Evolutionary conservation across 805 yeast species (phyloP).

Genomic region (Brettanomyces naardenensis): DNA sequence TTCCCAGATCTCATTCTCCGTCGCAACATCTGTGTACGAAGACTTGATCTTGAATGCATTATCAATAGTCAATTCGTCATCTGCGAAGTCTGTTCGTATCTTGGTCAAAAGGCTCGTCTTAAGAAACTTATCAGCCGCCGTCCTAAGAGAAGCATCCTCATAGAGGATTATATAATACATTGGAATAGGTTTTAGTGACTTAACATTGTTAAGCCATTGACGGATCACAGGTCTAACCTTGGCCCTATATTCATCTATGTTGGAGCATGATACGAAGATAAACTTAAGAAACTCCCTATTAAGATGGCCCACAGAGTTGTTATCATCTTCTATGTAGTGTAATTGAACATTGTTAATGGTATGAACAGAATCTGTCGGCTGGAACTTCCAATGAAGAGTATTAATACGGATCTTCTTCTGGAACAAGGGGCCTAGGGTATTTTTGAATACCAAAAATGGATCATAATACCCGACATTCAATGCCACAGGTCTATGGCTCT

Average conservation of each 20-base stretch:
- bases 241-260: slow-evolving; percentile 65
- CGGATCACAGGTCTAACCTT: slow-evolving; percentile 75
- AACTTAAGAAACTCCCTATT: slow-evolving; percentile 40
- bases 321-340: slow-evolving; percentile 49
- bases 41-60: slow-evolving; percentile 34
- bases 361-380: slow-evolving; percentile 43
- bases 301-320: slow-evolving; percentile 1
- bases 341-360: slow-evolving; percentile 56
- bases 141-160: slow-evolving; percentile 21
- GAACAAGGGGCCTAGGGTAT: slow-evolving; percentile 34
- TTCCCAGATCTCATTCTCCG: slow-evolving; percentile 44
- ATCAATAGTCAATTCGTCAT: slow-evolving; percentile 21
- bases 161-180: slow-evolving; percentile 45
- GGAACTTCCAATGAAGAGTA: slow-evolving; percentile 62
- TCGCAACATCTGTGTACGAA: slow-evolving; percentile 26
- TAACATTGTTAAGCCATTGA: slow-evolving; percentile 61
- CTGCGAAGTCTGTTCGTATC: slow-evolving; percentile 23
- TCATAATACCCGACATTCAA: slow-evolving; percentile 57
- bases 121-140: slow-evolving; percentile 20
- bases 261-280: slow-evolving; percentile 60
- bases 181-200: slow-evolving; percentile 46
- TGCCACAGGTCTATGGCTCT: not conserved
- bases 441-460: slow-evolving; percentile 54
- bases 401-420: slow-evolving; percentile 44
- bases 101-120: slow-evolving; percentile 25